Evolutionary conservation across 192 early-diverging fungal genomes (phyloP).

Genomic region (Backusella australiensis): DNA sequence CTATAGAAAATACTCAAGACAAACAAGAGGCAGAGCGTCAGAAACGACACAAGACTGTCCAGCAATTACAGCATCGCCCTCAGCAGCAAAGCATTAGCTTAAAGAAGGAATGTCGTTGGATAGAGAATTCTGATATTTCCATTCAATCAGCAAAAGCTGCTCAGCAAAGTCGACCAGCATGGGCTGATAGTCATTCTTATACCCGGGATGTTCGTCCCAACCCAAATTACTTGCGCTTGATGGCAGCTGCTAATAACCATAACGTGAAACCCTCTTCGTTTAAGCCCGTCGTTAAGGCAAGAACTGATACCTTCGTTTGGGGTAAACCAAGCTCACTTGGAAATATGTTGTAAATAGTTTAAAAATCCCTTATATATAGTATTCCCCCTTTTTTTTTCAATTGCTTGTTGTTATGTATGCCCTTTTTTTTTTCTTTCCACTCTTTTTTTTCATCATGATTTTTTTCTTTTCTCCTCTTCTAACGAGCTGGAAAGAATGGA

Average conservation of each 20-base stretch:
- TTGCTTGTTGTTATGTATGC: neutral
- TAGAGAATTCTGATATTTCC: neutral
- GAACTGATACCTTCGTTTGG: neutral
- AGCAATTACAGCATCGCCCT: neutral
- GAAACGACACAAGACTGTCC: slow-evolving; percentile 9
- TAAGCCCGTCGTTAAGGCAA: neutral
- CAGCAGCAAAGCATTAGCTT: neutral
- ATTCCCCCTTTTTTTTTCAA: neutral
- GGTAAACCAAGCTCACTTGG: neutral
- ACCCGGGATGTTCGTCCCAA: neutral
- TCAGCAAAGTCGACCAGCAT: neutral
- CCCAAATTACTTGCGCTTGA: neutral
- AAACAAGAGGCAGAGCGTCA: slow-evolving; percentile 1
- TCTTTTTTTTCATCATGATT: neutral
- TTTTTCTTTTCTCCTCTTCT: neutral
- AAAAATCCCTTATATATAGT: neutral
- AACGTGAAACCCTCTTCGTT: neutral
- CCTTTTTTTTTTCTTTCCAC: neutral
- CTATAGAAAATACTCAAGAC: neutral
- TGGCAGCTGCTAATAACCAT: slow-evolving; percentile 1
- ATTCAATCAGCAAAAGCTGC: neutral
- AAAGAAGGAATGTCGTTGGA: slow-evolving; percentile 3
- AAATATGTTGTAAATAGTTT: slow-evolving; percentile 4
- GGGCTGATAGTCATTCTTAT: neutral
- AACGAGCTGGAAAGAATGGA: neutral